Percentiles rank a stretch among this genome's conserved stretches.
These are phyloP conservation scores for Entonaema liquescens DNA, from an alignment of 495 filamentous ascomycete species.

Conservation along the genomic window DNA sequence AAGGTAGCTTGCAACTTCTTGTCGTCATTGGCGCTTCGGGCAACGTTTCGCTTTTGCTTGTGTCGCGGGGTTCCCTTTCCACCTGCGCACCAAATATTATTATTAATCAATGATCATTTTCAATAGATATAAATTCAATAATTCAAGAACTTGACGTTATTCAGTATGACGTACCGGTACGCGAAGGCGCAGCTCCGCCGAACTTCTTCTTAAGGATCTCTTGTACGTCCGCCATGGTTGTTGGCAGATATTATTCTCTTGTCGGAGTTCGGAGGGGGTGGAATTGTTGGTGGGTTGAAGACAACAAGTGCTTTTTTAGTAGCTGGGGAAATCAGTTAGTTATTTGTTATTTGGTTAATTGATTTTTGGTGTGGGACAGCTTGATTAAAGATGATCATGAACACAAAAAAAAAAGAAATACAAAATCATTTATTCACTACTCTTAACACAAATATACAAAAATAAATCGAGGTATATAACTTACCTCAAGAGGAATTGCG, in stretches of 20 bases:
- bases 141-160: conserved; percentile 14
- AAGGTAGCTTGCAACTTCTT: conserved; percentile 97
- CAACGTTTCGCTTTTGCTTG: conserved; percentile 97
- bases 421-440: not conserved
- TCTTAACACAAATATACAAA: no score
- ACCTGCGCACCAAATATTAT: conserved; percentile 46
- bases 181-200: conserved; percentile 69
- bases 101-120: conserved; percentile 23
- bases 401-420: not conserved
- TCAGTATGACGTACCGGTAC: conserved; percentile 71
- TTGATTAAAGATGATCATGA: not conserved
- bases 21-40: conserved; percentile 90
- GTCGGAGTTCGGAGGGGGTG: conserved; percentile 14
- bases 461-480: not conserved
- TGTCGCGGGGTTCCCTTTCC: conserved; percentile 98
- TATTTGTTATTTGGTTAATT: not conserved
- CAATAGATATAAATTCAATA: conserved; percentile 2
- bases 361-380: not conserved
- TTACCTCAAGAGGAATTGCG: conserved; percentile 31
- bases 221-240: conserved; percentile 71
- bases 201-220: conserved; percentile 77
- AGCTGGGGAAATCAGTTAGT: not conserved
- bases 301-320: not conserved
- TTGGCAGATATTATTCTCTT: conserved; percentile 20
- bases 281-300: conserved; percentile 16